Base-by-base conservation (phyloP, 768 basidiomycete genomes). In the Flagelloscypha sp. region DNA sequence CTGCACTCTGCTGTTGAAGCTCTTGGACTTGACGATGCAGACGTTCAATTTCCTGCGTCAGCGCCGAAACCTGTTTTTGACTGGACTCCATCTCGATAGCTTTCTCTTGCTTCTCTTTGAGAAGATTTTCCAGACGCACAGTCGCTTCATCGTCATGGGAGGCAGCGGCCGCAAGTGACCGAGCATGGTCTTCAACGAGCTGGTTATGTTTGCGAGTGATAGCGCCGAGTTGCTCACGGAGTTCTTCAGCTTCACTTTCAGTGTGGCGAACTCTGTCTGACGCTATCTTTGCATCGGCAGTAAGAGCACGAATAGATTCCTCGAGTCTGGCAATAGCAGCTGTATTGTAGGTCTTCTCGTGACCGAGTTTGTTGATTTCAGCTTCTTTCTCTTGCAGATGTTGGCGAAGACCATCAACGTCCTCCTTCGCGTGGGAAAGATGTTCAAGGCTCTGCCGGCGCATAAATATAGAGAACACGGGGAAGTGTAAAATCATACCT, bases 1-100 rank as follows among this genome's bases (percentile, higher is more conserved):
- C 78, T 8, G 89, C 84, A 48, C 84, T 89, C 49, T 85, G 82
- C 45, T 83, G 74, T 54, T 87, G 76, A 35, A 93, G 57, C 11
- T 70, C 68, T 39, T 82, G 81, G 12, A 86, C 63, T 37, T 82
- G 80, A 35, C 64, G 55, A 34, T 76, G 64, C 29, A 84, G 54
- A 10, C 66, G 61, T 38, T 79, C 76, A 6, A 78, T 56, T 45
- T 86, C 84, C 13, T 68, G 68, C 37, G 69, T 65, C 42, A 81
- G 56, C 5, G 59, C 59, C 11, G 43, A 50, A 9, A 76, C 57
- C 9, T 74, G 65, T 30, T 79, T 75, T 38, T 65, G 63, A 32
- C 67, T 59, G 10, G 63, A 59, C 27, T 56, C 61, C 24, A 69
- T 51, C 44, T 72, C 68, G 6, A 73, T 59, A 12, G 82, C 76